A percentile compares a stretch with the other conserved stretches of the same genome.
Evolutionary conservation across 2,329 filamentous ascomycete species (phyloP).

Genomic region (Calonectria montana): DNA sequence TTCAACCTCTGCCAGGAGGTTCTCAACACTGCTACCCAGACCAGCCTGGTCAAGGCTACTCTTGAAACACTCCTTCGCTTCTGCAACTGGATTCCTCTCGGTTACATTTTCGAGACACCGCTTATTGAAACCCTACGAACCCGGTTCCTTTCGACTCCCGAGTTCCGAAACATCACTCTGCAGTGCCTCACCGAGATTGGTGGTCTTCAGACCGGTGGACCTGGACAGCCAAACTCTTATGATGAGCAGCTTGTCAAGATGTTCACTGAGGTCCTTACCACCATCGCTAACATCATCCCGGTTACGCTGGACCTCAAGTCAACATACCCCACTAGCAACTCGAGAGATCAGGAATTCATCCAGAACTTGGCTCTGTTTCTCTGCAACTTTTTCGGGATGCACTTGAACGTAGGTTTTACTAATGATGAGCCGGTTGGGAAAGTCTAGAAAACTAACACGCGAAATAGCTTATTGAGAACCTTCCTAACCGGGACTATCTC

Average conservation of each 20-base stretch:
- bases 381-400: constrained; percentile 96
- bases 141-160: constrained; percentile 90
- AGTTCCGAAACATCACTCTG: constrained; percentile 96
- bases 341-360: constrained; percentile 95
- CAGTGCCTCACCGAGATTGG: constrained; percentile 98
- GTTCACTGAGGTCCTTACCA: constrained; percentile 97
- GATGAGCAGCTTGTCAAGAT: constrained; percentile 97
- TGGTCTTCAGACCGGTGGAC: constrained; percentile 84
- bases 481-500: constrained; percentile 94
- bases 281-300: constrained; percentile 93
- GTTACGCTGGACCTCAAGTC: constrained; percentile 89
- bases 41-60: constrained; percentile 93
- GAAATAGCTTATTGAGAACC: constrained; percentile 85
- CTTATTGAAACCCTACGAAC: constrained; percentile 95
- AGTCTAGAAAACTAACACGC: constrained; percentile 23
- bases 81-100: constrained; percentile 98
- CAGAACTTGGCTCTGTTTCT: constrained; percentile 96
- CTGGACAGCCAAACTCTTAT: constrained; percentile 76
- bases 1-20: constrained; percentile 98
- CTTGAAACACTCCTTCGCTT: constrained; percentile 95
- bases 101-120: constrained; percentile 98
- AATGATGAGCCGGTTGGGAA: constrained; percentile 30
- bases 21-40: constrained; percentile 87
- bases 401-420: constrained; percentile 74
- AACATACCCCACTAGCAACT: constrained; percentile 92